phyloP scores from a whole-genome alignment of 441 rosid species.

The Aquilaria agallochum region DNA sequence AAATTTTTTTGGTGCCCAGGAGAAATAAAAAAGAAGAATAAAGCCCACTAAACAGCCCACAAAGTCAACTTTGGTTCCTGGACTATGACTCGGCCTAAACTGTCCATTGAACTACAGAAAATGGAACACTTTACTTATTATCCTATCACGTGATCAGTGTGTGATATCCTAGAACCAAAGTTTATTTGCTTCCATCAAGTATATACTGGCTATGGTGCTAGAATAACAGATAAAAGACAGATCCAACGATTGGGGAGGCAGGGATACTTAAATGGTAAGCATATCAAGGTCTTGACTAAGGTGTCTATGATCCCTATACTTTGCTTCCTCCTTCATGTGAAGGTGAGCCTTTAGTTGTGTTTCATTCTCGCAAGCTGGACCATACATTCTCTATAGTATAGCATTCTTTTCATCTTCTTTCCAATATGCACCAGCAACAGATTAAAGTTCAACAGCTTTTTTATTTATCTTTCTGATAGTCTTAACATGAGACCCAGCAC shows the following conservation, averaged over 20 bases:
- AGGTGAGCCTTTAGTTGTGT: conserved; percentile 75
- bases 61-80: too few species aligned
- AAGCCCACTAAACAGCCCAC: too few species aligned
- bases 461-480: conserved; percentile 71
- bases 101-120: too few species aligned
- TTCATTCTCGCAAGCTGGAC: conserved; percentile 95
- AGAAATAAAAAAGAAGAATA: too few species aligned
- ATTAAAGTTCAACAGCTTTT: conserved; percentile 85
- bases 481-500: conserved; percentile 96
- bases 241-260: neutral
- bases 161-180: too few species aligned
- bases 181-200: too few species aligned
- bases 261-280: conserved; percentile 77
- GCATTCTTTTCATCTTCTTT: conserved; percentile 89
- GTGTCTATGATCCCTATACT: conserved; percentile 87
- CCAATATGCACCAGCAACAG: conserved; percentile 98
- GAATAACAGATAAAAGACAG: too few species aligned
- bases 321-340: conserved; percentile 94
- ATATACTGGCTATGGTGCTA: too few species aligned
- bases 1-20: too few species aligned
- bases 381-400: conserved; percentile 94
- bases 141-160: too few species aligned
- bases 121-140: too few species aligned
- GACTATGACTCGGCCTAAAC: too few species aligned
- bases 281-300: conserved; percentile 93